Evolutionary conservation across 2,329 filamentous ascomycete genomes (phyloP), one percentile per base, ranked within the genome.

Genomic region (Volutella citrinella): DNA sequence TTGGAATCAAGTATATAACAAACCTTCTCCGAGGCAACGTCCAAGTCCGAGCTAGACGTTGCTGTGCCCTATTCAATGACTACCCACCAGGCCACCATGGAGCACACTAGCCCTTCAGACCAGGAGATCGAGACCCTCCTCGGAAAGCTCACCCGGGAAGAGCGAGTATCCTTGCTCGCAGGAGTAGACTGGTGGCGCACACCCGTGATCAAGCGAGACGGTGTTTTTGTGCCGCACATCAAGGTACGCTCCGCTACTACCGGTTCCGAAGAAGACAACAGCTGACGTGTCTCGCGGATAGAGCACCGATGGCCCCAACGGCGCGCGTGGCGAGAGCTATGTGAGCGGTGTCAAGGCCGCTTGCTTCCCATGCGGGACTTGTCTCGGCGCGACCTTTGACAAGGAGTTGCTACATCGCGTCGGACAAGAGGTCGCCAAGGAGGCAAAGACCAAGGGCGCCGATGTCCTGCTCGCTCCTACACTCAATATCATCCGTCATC

Each of bases 381-480:
- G 33, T 22, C 36, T 83, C 32, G 79, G 76, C 8, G 75, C 79
- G 12, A 80, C 78, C 11, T 84, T 77, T 69, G 76, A 83, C 46
- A 46, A 63, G 3, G 69, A 75, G 5, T 57, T 81, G 15, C 65
- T 80, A 24, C 57, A 70, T 25, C 57, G 72, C 34, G 66, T 79
- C 14, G 80, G 79, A 13, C 59, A 66, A n/a, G 60, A 76, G 14
- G 69, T 83, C 46, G 78, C 71, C 14, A 66, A 76, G 16, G 80
- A 61, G 30, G 42, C 54, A 3, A 45, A 48, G 16, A 49, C 38
- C 36, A 88, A 88, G 61, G 82, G 82, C 33, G 72, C 83, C 9
- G 80, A 86, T 49, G 72, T 86, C 11, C 75, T 83, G 43, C 68
- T 88, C 10, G 84, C 81, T 5, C 84, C 84, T 0, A 73, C 68